Conservation (phyloP, 352 stramenopile species). For the Phytophthora capsici region DNA sequence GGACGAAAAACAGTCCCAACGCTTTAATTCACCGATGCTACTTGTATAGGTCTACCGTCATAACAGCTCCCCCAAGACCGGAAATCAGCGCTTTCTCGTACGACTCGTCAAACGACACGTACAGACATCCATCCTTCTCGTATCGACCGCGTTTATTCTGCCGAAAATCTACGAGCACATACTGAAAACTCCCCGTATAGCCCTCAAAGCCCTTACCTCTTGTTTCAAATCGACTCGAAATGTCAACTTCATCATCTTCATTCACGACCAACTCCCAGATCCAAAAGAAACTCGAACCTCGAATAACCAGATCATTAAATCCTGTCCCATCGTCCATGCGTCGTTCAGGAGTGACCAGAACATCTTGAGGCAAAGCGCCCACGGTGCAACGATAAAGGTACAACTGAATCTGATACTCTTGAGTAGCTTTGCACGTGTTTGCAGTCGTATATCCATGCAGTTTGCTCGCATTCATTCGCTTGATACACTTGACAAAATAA, state of each 20-base stretch:
- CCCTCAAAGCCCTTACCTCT: slow-evolving; percentile 26
- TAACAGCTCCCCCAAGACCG: too few species aligned
- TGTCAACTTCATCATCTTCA: slow-evolving; percentile 24
- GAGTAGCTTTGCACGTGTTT: slow-evolving; percentile 12
- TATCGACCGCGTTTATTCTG: slow-evolving; percentile 31
- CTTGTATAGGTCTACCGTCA: too few species aligned
- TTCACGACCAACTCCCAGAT: slow-evolving; percentile 41
- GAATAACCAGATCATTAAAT: slow-evolving; percentile 40
- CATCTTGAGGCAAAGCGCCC: slow-evolving; percentile 27
- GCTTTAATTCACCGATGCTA: too few species aligned
- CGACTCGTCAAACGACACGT: slow-evolving; percentile 40
- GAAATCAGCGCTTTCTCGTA: slow-evolving; percentile 32
- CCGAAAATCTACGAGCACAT: slow-evolving; percentile 42
- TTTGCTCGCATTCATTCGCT: background rate
- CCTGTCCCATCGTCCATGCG: slow-evolving; percentile 33
- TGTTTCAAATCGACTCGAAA: slow-evolving; percentile 31
- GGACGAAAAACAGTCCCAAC: too few species aligned
- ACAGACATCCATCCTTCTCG: slow-evolving; percentile 31
- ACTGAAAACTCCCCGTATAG: slow-evolving; percentile 22
- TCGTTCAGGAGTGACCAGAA: slow-evolving; percentile 33
- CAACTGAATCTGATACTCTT: slow-evolving; percentile 41
- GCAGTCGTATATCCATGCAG: background rate
- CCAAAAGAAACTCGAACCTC: slow-evolving; percentile 25
- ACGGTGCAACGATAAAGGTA: slow-evolving; percentile 31
- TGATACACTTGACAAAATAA: background rate